These are phyloP conservation scores for Syzygium aromaticum DNA, from an alignment of 345 rosid genomes.

Conservation along the genomic window DNA sequence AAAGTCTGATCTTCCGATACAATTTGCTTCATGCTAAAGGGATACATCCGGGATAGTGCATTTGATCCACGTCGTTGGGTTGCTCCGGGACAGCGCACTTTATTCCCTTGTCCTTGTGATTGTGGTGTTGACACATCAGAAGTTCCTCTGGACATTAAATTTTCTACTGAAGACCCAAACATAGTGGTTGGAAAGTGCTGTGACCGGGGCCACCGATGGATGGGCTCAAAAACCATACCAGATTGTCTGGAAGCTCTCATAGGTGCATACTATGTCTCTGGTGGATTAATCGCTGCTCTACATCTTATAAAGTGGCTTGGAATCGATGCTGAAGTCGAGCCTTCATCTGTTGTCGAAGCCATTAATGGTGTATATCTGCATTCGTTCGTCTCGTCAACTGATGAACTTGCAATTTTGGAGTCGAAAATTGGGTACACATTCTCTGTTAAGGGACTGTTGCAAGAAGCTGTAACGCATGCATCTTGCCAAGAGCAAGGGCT, in stretches of 20 bases:
- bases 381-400: slow-evolving; percentile 30
- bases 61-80: slow-evolving; percentile 92
- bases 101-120: slow-evolving; percentile 47
- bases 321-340: slow-evolving; percentile 41
- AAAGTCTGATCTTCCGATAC: not conserved
- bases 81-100: slow-evolving; percentile 70
- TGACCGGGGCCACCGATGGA: slow-evolving; percentile 84
- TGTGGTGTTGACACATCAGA: slow-evolving; percentile 55
- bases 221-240: slow-evolving; percentile 68
- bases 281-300: slow-evolving; percentile 56
- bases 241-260: slow-evolving; percentile 86
- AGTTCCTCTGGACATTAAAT: slow-evolving; percentile 63
- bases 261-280: slow-evolving; percentile 67
- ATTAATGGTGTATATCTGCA: slow-evolving; percentile 34
- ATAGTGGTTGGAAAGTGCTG: slow-evolving; percentile 53
- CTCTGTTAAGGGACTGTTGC: slow-evolving; percentile 55
- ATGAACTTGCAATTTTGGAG: slow-evolving; percentile 47
- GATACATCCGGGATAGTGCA: slow-evolving; percentile 61
- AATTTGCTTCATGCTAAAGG: slow-evolving; percentile 20
- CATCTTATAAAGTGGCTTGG: slow-evolving; percentile 82
- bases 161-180: slow-evolving; percentile 38
- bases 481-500: slow-evolving; percentile 36
- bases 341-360: slow-evolving; percentile 29
- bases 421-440: slow-evolving; percentile 52
- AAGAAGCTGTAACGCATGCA: slow-evolving; percentile 77